These are phyloP conservation scores for Peronospora belbahrii DNA, from an alignment of 352 stramenopile species.

Conservation along the genomic window DNA sequence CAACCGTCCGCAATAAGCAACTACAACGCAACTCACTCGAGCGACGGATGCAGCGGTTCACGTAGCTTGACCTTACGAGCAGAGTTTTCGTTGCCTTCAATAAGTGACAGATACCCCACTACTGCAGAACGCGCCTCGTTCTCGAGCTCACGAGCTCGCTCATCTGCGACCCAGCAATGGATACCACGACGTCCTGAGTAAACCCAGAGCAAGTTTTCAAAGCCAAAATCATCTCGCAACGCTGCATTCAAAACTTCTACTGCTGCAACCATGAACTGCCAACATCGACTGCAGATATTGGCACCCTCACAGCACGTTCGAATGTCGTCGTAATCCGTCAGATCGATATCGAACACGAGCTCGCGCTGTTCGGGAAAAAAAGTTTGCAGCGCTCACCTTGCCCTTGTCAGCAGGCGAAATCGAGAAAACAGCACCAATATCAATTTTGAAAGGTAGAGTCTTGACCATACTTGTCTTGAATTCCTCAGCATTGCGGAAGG, in stretches of 20 bases:
- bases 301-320: slow-evolving; percentile 92
- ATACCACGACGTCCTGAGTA: slow-evolving; percentile 98
- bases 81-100: slow-evolving; percentile 85
- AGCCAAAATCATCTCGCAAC: slow-evolving; percentile 96
- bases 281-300: slow-evolving; percentile 92
- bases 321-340: slow-evolving; percentile 99
- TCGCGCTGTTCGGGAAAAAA: slow-evolving; percentile 92
- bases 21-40: slow-evolving; percentile 44
- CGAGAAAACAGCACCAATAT: slow-evolving; percentile 97
- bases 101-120: slow-evolving; percentile 94
- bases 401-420: slow-evolving; percentile 79
- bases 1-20: not conserved
- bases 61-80: slow-evolving; percentile 88
- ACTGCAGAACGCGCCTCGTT: slow-evolving; percentile 96
- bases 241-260: slow-evolving; percentile 91
- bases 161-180: slow-evolving; percentile 99
- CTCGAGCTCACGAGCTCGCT: slow-evolving; percentile 86
- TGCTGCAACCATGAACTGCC: slow-evolving; percentile 97
- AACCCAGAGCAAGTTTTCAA: slow-evolving; percentile 97
- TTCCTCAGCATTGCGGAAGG: slow-evolving; percentile 84
- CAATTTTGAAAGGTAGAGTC: slow-evolving; percentile 97
- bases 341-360: slow-evolving; percentile 99
- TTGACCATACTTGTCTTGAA: slow-evolving; percentile 84
- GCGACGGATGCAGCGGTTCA: slow-evolving; percentile 90
- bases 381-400: slow-evolving; percentile 81